A percentile compares a stretch with the other conserved stretches of the same genome.
These are phyloP conservation scores for Diaporthe nobilis DNA, from an alignment of 2,329 filamentous ascomycete species.

Conservation along the genomic window DNA sequence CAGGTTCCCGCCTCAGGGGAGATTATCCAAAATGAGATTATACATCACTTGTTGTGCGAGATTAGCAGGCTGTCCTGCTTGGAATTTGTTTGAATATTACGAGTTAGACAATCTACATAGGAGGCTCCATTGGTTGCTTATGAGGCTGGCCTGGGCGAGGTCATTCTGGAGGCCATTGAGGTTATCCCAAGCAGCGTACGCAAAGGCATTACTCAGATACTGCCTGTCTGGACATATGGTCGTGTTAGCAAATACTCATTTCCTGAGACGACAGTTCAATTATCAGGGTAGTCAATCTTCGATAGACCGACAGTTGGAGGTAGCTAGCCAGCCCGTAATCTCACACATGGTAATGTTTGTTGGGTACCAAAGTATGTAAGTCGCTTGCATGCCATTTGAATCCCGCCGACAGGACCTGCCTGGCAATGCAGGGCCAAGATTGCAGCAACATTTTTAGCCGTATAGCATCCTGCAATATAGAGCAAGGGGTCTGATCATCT, in stretches of 20 bases:
- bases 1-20: conserved; percentile 26
- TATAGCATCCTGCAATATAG: background rate
- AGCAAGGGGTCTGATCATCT: conserved; percentile 12
- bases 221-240: too few species aligned
- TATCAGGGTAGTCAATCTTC: background rate
- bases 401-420: background rate
- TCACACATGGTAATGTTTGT: background rate
- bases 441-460: background rate
- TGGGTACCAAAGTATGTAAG: background rate
- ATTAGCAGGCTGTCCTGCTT: background rate
- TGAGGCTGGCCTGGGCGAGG: background rate
- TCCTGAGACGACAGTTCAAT: too few species aligned
- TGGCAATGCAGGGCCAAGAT: background rate
- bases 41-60: background rate
- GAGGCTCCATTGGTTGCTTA: too few species aligned
- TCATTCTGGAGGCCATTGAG: background rate
- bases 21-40: conserved; percentile 24
- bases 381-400: background rate
- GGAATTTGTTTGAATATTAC: background rate
- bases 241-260: background rate
- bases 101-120: background rate
- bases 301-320: too few species aligned
- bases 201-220: too few species aligned
- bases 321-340: too few species aligned
- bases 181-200: background rate